Percentiles rank a stretch among this genome's conserved stretches.
phyloP scores from a whole-genome alignment of 192 early-diverging fungal species.

The Backusella luteola region DNA sequence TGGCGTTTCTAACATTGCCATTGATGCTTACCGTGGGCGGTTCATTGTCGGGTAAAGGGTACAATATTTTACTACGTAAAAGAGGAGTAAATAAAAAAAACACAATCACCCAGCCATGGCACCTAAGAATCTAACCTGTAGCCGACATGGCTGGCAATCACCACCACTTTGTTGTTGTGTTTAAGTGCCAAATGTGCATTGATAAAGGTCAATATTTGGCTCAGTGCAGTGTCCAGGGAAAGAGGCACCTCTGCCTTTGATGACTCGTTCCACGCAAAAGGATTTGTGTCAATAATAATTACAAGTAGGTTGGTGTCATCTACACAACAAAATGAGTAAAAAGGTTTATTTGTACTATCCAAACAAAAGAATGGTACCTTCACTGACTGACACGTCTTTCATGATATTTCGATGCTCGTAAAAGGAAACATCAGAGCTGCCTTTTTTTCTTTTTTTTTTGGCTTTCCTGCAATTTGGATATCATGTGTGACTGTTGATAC shows the following conservation, averaged over 20 bases:
- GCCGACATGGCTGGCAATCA: constrained; percentile 73
- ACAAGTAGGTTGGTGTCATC: constrained; percentile 79
- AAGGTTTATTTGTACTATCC: background rate
- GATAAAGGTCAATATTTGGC: constrained; percentile 82
- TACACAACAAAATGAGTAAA: constrained; percentile 5
- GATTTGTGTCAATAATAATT: constrained; percentile 81
- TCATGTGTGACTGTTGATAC: background rate
- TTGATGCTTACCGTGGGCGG: constrained; percentile 19
- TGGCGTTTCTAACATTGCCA: constrained; percentile 43
- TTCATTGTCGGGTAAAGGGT: constrained; percentile 42
- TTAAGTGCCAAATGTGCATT: constrained; percentile 92
- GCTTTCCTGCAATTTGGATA: background rate
- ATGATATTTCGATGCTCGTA: constrained; percentile 4
- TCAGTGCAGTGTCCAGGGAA: constrained; percentile 64
- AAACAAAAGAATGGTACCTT: constrained; percentile 19
- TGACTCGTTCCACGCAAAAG: constrained; percentile 66
- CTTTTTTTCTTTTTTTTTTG: background rate
- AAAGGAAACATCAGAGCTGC: background rate
- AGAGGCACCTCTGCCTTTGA: constrained; percentile 44
- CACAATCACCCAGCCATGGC: background rate
- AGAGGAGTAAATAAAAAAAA: background rate
- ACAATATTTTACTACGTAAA: constrained; percentile 50
- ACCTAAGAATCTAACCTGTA: constrained; percentile 38
- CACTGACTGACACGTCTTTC: constrained; percentile 33
- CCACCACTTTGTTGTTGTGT: constrained; percentile 84